phyloP scores from a whole-genome alignment of 2,329 filamentous ascomycete species.

The Hyphodiscus sp. region DNA sequence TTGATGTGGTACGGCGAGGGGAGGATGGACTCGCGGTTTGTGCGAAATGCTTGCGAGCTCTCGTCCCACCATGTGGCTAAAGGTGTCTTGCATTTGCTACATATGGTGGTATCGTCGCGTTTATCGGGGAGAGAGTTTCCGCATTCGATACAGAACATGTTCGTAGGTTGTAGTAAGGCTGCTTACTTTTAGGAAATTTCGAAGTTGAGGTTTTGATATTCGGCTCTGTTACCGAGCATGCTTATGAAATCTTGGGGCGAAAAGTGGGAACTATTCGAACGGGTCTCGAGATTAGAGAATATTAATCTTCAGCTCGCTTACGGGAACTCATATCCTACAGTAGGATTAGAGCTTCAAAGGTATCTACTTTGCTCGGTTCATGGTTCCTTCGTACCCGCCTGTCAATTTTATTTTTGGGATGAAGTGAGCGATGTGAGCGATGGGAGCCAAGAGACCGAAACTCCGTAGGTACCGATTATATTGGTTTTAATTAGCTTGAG shows the following conservation, averaged over 20 bases:
- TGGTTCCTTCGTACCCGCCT: too few relatives aligned
- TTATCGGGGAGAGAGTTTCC: slow-evolving; percentile 22
- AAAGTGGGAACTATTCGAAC: too few relatives aligned
- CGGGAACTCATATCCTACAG: too few relatives aligned
- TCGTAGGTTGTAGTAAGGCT: neutral
- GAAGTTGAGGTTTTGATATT: neutral
- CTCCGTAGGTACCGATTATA: too few relatives aligned
- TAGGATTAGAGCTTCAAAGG: too few relatives aligned
- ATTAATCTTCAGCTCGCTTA: too few relatives aligned
- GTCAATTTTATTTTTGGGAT: too few relatives aligned
- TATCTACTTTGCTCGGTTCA: too few relatives aligned
- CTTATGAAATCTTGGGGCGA: neutral
- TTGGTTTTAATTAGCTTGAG: too few relatives aligned
- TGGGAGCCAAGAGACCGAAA: too few relatives aligned
- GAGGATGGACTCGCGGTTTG: slow-evolving; percentile 25
- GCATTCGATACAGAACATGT: slow-evolving; percentile 28
- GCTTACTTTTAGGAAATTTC: neutral
- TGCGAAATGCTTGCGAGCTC: slow-evolving; percentile 24
- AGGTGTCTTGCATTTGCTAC: slow-evolving; percentile 28
- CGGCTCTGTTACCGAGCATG: neutral
- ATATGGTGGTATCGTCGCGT: slow-evolving; percentile 23
- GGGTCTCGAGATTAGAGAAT: too few relatives aligned
- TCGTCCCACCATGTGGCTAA: slow-evolving; percentile 29
- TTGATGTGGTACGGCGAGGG: slow-evolving; percentile 1
- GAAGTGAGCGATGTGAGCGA: too few relatives aligned